These are phyloP conservation scores for Talaromyces sp. DNA, from an alignment of 2,329 filamentous ascomycete species.

Conservation along the genomic window DNA sequence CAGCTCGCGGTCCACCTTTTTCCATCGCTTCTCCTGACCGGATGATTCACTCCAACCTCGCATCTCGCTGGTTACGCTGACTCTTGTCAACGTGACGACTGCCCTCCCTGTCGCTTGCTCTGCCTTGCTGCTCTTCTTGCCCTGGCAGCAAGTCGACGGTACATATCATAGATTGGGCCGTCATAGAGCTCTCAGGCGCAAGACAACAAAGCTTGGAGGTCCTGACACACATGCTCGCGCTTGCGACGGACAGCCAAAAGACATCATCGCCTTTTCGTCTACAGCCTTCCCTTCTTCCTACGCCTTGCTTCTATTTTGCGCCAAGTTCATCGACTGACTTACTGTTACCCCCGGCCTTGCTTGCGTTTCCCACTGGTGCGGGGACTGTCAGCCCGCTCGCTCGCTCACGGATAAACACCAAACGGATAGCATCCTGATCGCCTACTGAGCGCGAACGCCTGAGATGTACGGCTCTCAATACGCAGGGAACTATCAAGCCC, in stretches of 20 bases:
- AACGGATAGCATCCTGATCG: background rate
- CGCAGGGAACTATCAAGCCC: slow-evolving; percentile 16
- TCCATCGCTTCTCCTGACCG: background rate
- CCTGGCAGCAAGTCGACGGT: background rate
- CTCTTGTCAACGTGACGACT: background rate
- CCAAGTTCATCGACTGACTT: background rate
- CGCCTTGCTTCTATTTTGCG: background rate
- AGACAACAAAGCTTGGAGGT: background rate
- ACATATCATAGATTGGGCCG: background rate
- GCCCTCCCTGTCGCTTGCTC: background rate
- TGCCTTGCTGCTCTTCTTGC: background rate
- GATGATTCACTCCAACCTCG: background rate
- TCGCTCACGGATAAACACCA: background rate
- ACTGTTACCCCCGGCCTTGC: background rate
- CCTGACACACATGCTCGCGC: background rate
- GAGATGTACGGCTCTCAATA: slow-evolving; percentile 33
- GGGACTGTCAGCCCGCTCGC: background rate
- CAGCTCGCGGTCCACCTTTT: background rate
- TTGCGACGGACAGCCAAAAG: background rate
- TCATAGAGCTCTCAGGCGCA: background rate
- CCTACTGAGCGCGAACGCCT: background rate
- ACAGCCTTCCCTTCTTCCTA: background rate
- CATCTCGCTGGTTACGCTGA: background rate
- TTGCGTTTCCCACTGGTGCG: background rate
- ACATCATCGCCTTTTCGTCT: background rate